Base-by-base conservation (phyloP, 345 rosid species). In the Hypericum perforatum region DNA sequence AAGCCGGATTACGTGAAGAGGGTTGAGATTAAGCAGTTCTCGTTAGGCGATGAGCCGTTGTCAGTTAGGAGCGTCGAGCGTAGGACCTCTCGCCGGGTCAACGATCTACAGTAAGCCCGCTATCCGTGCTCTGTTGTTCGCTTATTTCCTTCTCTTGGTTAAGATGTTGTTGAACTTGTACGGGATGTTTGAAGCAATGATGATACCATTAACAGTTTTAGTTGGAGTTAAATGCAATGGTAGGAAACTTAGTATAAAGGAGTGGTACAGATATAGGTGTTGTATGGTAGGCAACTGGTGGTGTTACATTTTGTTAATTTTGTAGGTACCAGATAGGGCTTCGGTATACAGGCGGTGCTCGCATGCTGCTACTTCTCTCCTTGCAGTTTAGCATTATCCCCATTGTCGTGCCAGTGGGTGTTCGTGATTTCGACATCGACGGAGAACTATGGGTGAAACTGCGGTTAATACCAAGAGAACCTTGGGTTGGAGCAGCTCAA, bases 371-470 rank as follows among this genome's bases (percentile, higher is more conserved):
- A 62, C 77, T 64, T 89, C 94, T 92, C 48, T 80, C 97, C 0
- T 70, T 92, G 43, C 88, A 92, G 40, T 92, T 88, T 70, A 76
- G 95, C 51, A 73, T 92, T 50, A 63, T 88, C 49, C 98, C 98
- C 45, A 72, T 92, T 38, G 74, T 74, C 1, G 85, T 92, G 72
- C 98, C 98, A 1, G 97, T 92, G 36, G 95, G 95, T 46, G 74
- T 92, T 66, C 81, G 89, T 36, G 91, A 92, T 78, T 88, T 92
- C 61, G 97, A 92, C 69, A 88, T 92, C 62, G 98, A 88, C 44
- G 97, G 98, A 43, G 98, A 92, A 74, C 94, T 92, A n/a, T 92
- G 98, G 98, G 98, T 92, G 63, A 92, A 92, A 62, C 63, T 88
- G 70, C 74, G 97, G 70, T 65, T 88, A 74, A 88, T 92, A 60